Conservation (phyloP, 805 yeast species). For the Debaryomyces prosopidis region DNA sequence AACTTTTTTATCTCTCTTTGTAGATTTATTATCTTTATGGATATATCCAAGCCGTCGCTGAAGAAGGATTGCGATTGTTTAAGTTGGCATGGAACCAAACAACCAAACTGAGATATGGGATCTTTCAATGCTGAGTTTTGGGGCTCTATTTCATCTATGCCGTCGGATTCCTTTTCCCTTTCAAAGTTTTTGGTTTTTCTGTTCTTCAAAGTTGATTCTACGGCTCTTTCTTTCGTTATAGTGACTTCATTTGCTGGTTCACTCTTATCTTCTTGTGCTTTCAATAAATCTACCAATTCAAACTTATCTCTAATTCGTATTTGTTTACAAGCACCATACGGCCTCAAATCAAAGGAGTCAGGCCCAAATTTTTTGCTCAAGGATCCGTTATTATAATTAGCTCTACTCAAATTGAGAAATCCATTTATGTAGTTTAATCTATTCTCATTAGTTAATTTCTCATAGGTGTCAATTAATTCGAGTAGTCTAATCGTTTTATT, state of each 20-base stretch:
- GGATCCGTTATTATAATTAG: constrained; percentile 36
- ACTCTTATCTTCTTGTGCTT: background rate
- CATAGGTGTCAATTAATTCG: constrained; percentile 34
- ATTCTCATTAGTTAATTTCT: constrained; percentile 18
- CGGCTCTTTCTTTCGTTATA: background rate
- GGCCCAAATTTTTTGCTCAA: constrained; percentile 35
- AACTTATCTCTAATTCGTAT: constrained; percentile 12
- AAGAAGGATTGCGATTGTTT: constrained; percentile 40
- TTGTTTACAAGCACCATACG: constrained; percentile 24
- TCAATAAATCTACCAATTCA: constrained; percentile 10
- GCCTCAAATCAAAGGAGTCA: constrained; percentile 42
- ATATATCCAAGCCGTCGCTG: constrained; percentile 24
- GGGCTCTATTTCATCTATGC: constrained; percentile 1
- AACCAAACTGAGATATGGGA: constrained; percentile 50
- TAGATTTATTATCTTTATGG: constrained; percentile 22
- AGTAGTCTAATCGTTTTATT: constrained; percentile 21
- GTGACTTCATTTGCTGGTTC: background rate
- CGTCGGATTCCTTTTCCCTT: background rate
- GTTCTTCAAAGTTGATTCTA: constrained; percentile 6
- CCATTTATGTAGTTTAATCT: constrained; percentile 31
- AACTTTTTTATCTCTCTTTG: constrained; percentile 18
- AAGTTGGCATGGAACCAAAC: constrained; percentile 44
- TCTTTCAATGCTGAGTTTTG: constrained; percentile 14
- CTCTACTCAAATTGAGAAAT: constrained; percentile 44
- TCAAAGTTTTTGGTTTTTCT: constrained; percentile 5